Conservation (phyloP, 331 rosid genomes). For the Phaseolus coccineus region DNA sequence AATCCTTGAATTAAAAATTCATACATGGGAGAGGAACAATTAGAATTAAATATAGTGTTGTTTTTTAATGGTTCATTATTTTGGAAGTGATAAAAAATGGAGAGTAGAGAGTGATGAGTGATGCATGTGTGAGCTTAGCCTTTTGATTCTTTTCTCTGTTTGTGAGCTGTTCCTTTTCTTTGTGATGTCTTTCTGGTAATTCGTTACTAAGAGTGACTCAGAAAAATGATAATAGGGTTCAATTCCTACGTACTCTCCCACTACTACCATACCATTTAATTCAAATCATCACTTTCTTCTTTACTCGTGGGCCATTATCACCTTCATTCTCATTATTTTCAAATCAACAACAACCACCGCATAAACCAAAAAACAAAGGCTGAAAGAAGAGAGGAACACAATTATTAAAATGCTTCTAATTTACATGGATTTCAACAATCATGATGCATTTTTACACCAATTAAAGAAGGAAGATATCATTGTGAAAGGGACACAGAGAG, state of each 20-base stretch:
- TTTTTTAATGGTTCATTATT: background rate
- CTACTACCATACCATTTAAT: background rate
- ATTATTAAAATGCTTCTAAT: constrained; percentile 42
- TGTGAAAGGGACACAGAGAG: constrained; percentile 3
- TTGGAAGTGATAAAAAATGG: background rate
- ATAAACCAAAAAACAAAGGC: no score
- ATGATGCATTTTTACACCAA: constrained; percentile 10
- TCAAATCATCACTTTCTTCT: background rate
- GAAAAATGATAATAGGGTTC: constrained; percentile 20
- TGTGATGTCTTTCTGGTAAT: background rate
- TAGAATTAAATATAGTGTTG: no score
- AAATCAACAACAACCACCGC: background rate
- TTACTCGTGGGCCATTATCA: background rate
- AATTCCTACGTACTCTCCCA: constrained; percentile 8
- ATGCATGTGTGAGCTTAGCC: constrained; percentile 17
- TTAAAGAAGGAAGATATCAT: constrained; percentile 10
- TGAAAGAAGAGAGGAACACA: constrained; percentile 21
- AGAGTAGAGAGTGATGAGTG: no score
- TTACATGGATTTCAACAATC: constrained; percentile 31
- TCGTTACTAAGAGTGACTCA: background rate
- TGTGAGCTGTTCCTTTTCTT: background rate
- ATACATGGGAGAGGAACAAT: no score
- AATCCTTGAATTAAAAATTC: no score
- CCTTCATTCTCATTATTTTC: constrained; percentile 1
- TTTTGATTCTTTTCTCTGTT: background rate